A percentile compares a stretch with the other conserved stretches of the same genome.
These are phyloP conservation scores for Phytophthora hibernalis DNA, from an alignment of 352 stramenopile genomes.

Conservation along the genomic window DNA sequence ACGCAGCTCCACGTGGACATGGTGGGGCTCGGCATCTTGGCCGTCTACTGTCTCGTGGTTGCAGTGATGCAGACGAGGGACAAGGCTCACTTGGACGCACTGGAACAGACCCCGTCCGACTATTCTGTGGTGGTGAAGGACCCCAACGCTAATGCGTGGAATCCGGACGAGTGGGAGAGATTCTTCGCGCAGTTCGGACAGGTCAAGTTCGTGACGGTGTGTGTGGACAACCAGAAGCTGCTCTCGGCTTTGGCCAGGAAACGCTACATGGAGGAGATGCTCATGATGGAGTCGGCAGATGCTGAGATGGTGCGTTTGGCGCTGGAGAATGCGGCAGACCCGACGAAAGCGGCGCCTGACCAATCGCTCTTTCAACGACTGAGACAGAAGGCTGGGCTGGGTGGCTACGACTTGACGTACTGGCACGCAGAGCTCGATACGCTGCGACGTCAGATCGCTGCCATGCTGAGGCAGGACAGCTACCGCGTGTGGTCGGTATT, in stretches of 20 bases:
- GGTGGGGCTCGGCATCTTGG: slow-evolving; percentile 55
- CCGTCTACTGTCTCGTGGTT: slow-evolving; percentile 53
- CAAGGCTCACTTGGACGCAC: slow-evolving; percentile 56
- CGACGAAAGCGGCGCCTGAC: slow-evolving; percentile 21
- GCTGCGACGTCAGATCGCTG: slow-evolving; percentile 48
- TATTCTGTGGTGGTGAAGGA: slow-evolving; percentile 81
- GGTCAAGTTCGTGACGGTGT: slow-evolving; percentile 77
- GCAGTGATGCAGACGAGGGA: slow-evolving; percentile 51
- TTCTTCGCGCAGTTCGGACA: slow-evolving; percentile 77
- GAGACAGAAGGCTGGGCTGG: slow-evolving; percentile 50
- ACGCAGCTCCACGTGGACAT: slow-evolving; percentile 68
- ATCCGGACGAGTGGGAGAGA: slow-evolving; percentile 68
- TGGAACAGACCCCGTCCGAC: slow-evolving; percentile 74
- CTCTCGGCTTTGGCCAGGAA: slow-evolving; percentile 67
- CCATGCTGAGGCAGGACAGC: slow-evolving; percentile 44
- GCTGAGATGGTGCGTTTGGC: slow-evolving; percentile 31
- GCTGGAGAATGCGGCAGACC: slow-evolving; percentile 49
- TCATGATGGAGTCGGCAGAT: slow-evolving; percentile 70
- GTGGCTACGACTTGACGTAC: slow-evolving; percentile 62
- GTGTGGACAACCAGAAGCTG: slow-evolving; percentile 66
- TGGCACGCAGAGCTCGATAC: slow-evolving; percentile 62
- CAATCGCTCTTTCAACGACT: slow-evolving; percentile 36
- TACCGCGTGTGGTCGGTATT: slow-evolving; percentile 79
- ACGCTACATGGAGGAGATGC: slow-evolving; percentile 74
- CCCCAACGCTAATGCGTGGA: slow-evolving; percentile 66